Conservation (phyloP, 495 filamentous ascomycete species). For the Trichodelitschia bisporula region DNA sequence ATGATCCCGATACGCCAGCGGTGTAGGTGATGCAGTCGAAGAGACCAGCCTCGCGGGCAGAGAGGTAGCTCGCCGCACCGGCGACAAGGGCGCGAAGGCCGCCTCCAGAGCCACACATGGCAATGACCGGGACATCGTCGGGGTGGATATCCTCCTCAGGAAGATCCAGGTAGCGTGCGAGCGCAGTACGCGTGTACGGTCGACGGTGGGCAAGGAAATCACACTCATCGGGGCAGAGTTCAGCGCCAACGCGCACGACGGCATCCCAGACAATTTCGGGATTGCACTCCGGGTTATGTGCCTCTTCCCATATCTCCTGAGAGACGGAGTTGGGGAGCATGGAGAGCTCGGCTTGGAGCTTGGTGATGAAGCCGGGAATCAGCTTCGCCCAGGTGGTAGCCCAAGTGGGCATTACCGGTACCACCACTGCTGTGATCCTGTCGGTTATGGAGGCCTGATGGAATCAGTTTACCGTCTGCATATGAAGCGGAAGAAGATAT, state of each 20-base stretch:
- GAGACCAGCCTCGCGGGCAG: conserved; percentile 57
- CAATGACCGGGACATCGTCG: conserved; percentile 79
- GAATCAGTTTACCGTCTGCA: too few species aligned
- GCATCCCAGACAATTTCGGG: conserved; percentile 69
- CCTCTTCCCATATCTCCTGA: conserved; percentile 80
- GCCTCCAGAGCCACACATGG: conserved; percentile 80
- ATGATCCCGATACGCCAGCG: conserved; percentile 81
- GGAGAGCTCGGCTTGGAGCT: conserved; percentile 71
- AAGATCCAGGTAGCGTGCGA: conserved; percentile 61
- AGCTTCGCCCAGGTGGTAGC: conserved; percentile 57
- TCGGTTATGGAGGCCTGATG: too few species aligned
- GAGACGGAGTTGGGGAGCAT: conserved; percentile 69
- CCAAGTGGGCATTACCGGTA: too few species aligned
- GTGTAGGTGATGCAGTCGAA: conserved; percentile 90
- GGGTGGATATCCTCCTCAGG: conserved; percentile 61
- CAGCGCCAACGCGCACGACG: conserved; percentile 50
- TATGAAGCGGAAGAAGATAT: too few species aligned
- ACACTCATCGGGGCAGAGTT: conserved; percentile 70
- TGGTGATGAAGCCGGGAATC: conserved; percentile 53
- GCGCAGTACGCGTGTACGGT: conserved; percentile 35
- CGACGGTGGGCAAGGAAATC: conserved; percentile 39
- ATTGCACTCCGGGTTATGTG: conserved; percentile 54
- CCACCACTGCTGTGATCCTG: too few species aligned
- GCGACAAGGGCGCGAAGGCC: conserved; percentile 77
- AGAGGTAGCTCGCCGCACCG: conserved; percentile 60